Evolutionary conservation across 768 basidiomycete species (phyloP).

Genomic region (Tephrocybe sp.): DNA sequence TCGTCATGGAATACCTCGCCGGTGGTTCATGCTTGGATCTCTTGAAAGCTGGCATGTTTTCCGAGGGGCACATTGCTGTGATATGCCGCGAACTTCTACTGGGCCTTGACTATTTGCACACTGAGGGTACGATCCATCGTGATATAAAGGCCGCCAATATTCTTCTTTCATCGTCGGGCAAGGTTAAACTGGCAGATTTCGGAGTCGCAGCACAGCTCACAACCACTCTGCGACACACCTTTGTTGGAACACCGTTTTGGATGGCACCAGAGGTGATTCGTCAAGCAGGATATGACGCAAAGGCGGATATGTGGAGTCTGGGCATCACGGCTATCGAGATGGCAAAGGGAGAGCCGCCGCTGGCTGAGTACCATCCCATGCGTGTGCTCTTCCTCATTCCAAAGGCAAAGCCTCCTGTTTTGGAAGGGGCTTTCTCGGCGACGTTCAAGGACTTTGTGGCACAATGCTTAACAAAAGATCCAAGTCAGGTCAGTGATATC

Average conservation of each 20-base stretch:
- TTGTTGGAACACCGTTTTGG: constrained; percentile 97
- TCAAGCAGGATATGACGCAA: constrained; percentile 93
- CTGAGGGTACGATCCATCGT: constrained; percentile 94
- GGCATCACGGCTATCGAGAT: constrained; percentile 99
- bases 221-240: constrained; percentile 91
- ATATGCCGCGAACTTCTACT: constrained; percentile 90
- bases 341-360: constrained; percentile 95
- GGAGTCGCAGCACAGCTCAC: constrained; percentile 98
- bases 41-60: constrained; percentile 87
- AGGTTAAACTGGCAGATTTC: constrained; percentile 97
- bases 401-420: constrained; percentile 88
- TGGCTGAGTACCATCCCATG: constrained; percentile 99
- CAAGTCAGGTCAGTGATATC: constrained; percentile 55
- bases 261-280: constrained; percentile 99
- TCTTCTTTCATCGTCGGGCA: constrained; percentile 84
- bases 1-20: constrained; percentile 98
- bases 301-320: constrained; percentile 97
- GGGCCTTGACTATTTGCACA: constrained; percentile 95
- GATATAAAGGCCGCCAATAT: constrained; percentile 99
- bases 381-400: constrained; percentile 97
- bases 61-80: constrained; percentile 93
- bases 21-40: constrained; percentile 98
- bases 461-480: constrained; percentile 92
- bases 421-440: constrained; percentile 83
- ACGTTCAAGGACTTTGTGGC: constrained; percentile 94